A percentile compares a stretch with the other conserved stretches of the same genome.
phyloP scores from a whole-genome alignment of 306 rosid species.

The Cicer chorassanicum region DNA sequence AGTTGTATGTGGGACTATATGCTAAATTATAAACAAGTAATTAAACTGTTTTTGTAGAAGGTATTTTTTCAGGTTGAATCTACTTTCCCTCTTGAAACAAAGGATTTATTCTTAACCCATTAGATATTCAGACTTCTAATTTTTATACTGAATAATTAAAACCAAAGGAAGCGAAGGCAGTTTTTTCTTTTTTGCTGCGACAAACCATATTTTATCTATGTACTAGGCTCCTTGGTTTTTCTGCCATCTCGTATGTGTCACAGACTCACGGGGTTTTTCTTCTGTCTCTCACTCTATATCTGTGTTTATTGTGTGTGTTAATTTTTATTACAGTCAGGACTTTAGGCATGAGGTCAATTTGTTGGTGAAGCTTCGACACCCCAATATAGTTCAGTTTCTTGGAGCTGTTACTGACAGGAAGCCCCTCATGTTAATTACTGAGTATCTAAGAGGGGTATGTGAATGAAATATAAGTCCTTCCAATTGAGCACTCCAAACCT shows the following conservation, averaged over 20 bases:
- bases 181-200: slow-evolving; percentile 15
- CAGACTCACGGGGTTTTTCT: neutral
- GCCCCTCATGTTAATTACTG: slow-evolving; percentile 94
- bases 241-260: slow-evolving; percentile 12
- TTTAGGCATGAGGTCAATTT: slow-evolving; percentile 94
- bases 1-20: slow-evolving; percentile 14
- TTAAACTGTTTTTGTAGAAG: slow-evolving; percentile 25
- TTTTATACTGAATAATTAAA: slow-evolving; percentile 25
- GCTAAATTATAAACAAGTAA: slow-evolving; percentile 29
- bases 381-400: slow-evolving; percentile 97
- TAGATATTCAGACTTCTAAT: slow-evolving; percentile 23
- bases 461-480: slow-evolving; percentile 36
- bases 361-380: slow-evolving; percentile 99
- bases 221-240: slow-evolving; percentile 10
- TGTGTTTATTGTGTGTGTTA: slow-evolving; percentile 13
- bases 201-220: slow-evolving; percentile 18
- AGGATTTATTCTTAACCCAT: slow-evolving; percentile 19
- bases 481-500: slow-evolving; percentile 32
- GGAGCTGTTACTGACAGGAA: slow-evolving; percentile 98
- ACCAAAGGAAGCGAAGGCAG: slow-evolving; percentile 3
- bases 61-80: slow-evolving; percentile 18
- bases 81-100: slow-evolving; percentile 13
- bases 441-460: slow-evolving; percentile 93
- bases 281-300: neutral
- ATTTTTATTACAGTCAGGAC: slow-evolving; percentile 73